Evolutionary conservation across 495 filamentous ascomycete species (phyloP), one percentile per base, ranked within the genome.

Genomic region (Xylaria venustula): DNA sequence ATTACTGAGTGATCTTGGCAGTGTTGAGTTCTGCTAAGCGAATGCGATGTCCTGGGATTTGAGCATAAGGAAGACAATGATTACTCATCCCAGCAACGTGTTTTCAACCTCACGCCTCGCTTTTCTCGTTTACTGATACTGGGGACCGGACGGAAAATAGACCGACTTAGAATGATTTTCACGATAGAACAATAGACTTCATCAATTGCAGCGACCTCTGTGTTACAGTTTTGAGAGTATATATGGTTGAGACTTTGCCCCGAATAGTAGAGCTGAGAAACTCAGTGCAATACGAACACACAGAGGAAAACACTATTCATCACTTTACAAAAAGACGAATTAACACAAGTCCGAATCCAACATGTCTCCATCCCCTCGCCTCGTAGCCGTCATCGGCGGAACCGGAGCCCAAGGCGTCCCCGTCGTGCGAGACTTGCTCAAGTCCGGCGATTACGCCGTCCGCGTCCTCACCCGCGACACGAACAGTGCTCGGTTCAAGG

Each of bases 341-440:
- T 15, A 15, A 52, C 23, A 15, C 14, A 6, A 4, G 2, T 17
- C 14, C 19, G 19, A 20, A 25, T 30, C 14, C 22, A 28, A 12
- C 20, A 74, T 73, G 73, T 59, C 74, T 9, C n/a, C n/a, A n/a
- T 32, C 60, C 15, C 52, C 66, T 41, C 64, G 48, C 36, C 64
- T 73, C 12, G 68, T 82, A 48, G 73, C 79, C 46, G 67, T 82
- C 37, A 75, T 85, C 47, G 81, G 81, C 28, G 82, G 79, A 28
- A 85, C 83, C 9, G 81, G 82, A 8, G 83, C 81, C 59, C 82
- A 85, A 64, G 82, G 82, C 28, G 74, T 77, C 12, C 77, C 81
- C 7, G 71, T 84, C 3, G 69, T 84, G 60, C 66, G 70, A 57
- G 79, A 73, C 3, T 73, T 84, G 20, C 68, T 75, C 30, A 37